phyloP scores from a whole-genome alignment of 352 stramenopile genomes.

The Saprolegnia parasitica region DNA sequence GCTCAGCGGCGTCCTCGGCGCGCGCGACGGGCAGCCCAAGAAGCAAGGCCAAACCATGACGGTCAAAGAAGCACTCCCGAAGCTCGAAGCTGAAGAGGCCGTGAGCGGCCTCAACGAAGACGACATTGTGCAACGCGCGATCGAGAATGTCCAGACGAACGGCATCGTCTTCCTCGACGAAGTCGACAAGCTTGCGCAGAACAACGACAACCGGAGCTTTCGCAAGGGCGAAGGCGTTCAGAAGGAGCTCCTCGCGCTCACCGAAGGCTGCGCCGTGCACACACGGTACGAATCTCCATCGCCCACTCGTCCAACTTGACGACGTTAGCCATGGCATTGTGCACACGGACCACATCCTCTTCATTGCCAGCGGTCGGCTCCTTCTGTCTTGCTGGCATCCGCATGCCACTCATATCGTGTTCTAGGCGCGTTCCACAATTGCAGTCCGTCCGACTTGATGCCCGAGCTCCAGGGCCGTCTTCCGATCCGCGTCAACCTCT shows the following conservation, averaged over 20 bases:
- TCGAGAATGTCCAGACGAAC: conserved; percentile 93
- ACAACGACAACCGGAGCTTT: conserved; percentile 77
- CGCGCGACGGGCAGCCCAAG: conserved; percentile 9
- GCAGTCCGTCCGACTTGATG: conserved; percentile 97
- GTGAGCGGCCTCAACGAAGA: conserved; percentile 72
- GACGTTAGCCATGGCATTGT: conserved; percentile 81
- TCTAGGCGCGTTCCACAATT: conserved; percentile 93
- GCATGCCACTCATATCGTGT: background rate
- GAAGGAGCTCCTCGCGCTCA: conserved; percentile 97
- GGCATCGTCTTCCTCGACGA: conserved; percentile 99
- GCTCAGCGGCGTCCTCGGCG: conserved; percentile 40
- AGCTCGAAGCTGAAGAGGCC: conserved; percentile 68
- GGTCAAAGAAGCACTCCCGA: conserved; percentile 63
- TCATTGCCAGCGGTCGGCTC: conserved; percentile 83
- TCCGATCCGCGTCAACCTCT: conserved; percentile 97
- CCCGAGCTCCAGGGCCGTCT: conserved; percentile 97
- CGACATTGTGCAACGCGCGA: conserved; percentile 61
- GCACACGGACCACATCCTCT: conserved; percentile 99
- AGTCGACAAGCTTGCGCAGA: conserved; percentile 97
- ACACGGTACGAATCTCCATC: conserved; percentile 72
- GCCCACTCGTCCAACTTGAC: background rate
- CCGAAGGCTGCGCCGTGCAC: conserved; percentile 94
- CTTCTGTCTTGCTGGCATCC: background rate
- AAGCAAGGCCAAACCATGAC: conserved; percentile 54
- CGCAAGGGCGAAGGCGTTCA: conserved; percentile 95